Base-by-base conservation (phyloP, 2,329 filamentous ascomycete species). In the Ceratocystis lukuohia region DNA sequence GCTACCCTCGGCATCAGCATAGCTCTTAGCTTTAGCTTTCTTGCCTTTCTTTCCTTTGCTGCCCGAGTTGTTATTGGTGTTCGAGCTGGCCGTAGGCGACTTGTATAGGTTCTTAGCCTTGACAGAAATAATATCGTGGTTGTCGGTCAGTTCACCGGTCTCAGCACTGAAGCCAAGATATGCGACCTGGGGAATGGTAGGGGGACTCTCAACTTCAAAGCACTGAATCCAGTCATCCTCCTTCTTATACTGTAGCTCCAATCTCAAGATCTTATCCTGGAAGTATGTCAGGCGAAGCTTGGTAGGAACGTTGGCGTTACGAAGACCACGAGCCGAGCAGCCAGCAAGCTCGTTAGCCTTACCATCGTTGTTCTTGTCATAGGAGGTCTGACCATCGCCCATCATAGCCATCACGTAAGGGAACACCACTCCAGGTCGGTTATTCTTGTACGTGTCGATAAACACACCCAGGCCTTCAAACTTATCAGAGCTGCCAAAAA, bases 371-470 rank as follows among this genome's bases (percentile, higher is more conserved):
- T 87, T 86, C 79, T 96, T 91, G 80, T 97, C 91, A 77, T 99
- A 99, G 15, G 80, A 75, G 5, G 88, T 96, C 74, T 91, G 80
- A 69, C 94, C 93, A 75, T 99, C 94, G 68, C 94, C 94, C 71
- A 91, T 81, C 94, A 97, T 97, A 69, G 92, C 93, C 92, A 97
- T 96, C 72, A 99, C 88, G 74, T 96, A 96, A 63, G 94, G 94
- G 77, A 99, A 99, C 61, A 96, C 89, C 53, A 91, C 88, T 56
- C 94, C 94, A 0, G 94, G 93, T 15, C 94, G 86, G 80, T 96
- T 96, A 80, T 99, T 99, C 85, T 99, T 99, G 82, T 99, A 99
- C 57, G 94, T 99, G 75, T 99, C 94, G 78, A 99, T 84, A 80
- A 96, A 97, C 76, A 99, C 83, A 65, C 91, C 94, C 61, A 99